phyloP scores from a whole-genome alignment of 331 rosid genomes.

The Acacia concinna region DNA sequence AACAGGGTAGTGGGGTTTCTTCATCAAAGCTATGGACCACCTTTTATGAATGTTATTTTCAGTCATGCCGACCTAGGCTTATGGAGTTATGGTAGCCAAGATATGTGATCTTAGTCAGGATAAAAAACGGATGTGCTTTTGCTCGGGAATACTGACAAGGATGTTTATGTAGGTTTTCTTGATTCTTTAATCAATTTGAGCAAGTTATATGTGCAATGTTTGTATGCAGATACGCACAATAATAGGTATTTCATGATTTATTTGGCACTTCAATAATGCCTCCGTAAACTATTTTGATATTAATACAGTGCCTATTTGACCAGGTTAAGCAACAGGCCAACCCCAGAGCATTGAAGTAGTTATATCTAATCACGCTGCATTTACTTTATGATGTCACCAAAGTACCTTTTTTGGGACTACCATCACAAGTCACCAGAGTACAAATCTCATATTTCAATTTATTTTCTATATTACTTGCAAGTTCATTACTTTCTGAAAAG shows the following conservation, averaged over 20 bases:
- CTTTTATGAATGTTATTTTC: too few relatives aligned
- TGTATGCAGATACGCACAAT: neutral
- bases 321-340: constrained; percentile 19
- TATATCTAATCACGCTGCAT: neutral
- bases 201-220: too few relatives aligned
- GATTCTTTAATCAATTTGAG: too few relatives aligned
- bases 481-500: neutral
- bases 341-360: constrained; percentile 3
- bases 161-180: too few relatives aligned
- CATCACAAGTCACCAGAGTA: neutral
- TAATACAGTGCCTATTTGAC: constrained; percentile 4
- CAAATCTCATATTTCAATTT: neutral
- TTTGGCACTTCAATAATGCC: neutral
- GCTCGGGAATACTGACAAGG: too few relatives aligned
- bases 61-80: too few relatives aligned
- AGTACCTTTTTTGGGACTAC: neutral
- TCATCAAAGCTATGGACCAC: too few relatives aligned
- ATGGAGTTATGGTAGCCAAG: too few relatives aligned
- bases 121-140: too few relatives aligned
- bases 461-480: neutral
- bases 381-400: neutral
- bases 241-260: neutral
- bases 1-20: too few relatives aligned
- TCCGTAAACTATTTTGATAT: neutral
- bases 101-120: too few relatives aligned